A percentile compares a stretch with the other conserved stretches of the same genome.
These are phyloP conservation scores for Sporothrix sp. DNA, from an alignment of 2,329 filamentous ascomycete genomes.

Conservation along the genomic window DNA sequence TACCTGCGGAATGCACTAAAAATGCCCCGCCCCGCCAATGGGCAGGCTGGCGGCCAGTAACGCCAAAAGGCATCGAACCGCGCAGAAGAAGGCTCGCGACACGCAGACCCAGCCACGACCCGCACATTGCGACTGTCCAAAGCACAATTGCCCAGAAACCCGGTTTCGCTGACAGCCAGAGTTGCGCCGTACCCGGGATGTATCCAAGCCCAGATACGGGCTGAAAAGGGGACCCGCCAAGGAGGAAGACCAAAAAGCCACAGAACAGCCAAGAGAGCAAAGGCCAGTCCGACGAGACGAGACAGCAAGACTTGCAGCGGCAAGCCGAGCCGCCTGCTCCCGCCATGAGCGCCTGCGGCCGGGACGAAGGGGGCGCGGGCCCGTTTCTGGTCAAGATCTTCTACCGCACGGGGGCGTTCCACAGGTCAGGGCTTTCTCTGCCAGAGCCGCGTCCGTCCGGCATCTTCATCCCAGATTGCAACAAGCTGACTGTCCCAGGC, in stretches of 20 bases:
- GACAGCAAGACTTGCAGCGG: neutral
- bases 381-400: conserved; percentile 83
- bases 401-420: conserved; percentile 64
- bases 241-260: neutral
- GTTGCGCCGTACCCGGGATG: conserved; percentile 10
- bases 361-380: conserved; percentile 38
- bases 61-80: too few species aligned
- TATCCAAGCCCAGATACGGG: neutral
- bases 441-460: too few species aligned
- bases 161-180: too few species aligned
- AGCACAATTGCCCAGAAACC: too few species aligned
- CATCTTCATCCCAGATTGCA: neutral
- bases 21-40: too few species aligned
- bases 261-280: neutral
- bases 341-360: conserved; percentile 8
- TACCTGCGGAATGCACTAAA: too few species aligned
- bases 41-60: too few species aligned
- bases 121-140: too few species aligned
- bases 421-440: conserved; percentile 40
- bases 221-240: neutral
- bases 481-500: conserved; percentile 32
- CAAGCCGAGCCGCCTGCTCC: neutral
- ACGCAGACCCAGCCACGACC: too few species aligned
- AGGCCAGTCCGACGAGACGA: neutral
- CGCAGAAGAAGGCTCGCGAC: too few species aligned